Conservation (phyloP, 1,284 basidiomycete species). For the Dichomitus squalens region DNA sequence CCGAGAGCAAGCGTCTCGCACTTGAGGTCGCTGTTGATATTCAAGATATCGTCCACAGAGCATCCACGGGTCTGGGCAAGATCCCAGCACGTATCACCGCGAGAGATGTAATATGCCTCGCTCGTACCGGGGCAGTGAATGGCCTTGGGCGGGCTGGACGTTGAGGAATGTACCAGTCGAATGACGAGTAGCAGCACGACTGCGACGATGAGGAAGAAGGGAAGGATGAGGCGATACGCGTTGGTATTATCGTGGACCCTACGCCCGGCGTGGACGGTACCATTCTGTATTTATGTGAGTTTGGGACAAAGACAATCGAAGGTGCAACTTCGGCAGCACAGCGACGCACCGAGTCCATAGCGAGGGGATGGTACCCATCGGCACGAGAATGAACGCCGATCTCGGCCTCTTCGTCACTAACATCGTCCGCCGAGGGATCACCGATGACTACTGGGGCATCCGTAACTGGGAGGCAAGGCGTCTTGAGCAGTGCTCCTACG, state of each 20-base stretch:
- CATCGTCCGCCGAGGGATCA: constrained; percentile 20
- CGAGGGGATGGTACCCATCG: constrained; percentile 59
- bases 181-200: constrained; percentile 67
- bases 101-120: constrained; percentile 50
- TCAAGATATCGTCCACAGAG: constrained; percentile 54
- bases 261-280: constrained; percentile 4
- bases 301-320: neutral
- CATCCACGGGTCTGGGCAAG: constrained; percentile 55
- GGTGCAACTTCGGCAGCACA: neutral
- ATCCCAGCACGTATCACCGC: constrained; percentile 74
- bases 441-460: constrained; percentile 22
- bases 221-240: constrained; percentile 67
- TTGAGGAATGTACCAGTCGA: constrained; percentile 56
- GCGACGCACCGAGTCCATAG: constrained; percentile 52
- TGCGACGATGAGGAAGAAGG: constrained; percentile 72
- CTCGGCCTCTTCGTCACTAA: constrained; percentile 44
- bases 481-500: constrained; percentile 5
- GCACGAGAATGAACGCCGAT: constrained; percentile 54
- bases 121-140: constrained; percentile 51
- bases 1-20: constrained; percentile 64
- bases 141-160: constrained; percentile 31
- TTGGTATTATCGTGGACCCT: constrained; percentile 28
- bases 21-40: constrained; percentile 54
- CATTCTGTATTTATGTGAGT: neutral
- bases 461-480: constrained; percentile 20